Base-by-base conservation (phyloP, 768 basidiomycete genomes). In the Russula lepida region DNA sequence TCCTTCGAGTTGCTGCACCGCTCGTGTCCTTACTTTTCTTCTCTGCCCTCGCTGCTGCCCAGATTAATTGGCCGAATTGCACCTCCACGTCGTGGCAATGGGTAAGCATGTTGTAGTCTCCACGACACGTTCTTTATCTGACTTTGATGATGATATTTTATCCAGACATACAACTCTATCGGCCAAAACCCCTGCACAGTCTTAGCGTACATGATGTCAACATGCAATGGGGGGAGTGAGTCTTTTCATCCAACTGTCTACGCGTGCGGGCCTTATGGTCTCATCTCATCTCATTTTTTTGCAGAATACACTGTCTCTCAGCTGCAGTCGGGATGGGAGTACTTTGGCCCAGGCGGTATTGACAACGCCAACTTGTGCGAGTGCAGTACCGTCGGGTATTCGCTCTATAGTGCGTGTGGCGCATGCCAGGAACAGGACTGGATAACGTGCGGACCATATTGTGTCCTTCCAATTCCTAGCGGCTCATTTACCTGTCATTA, bases 311-410 rank as follows among this genome's bases (percentile, higher is more conserved):
- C 8, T 9, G 3, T n/a, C 3, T n/a, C 6, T 19, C 28, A 3
- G 7, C 27, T 27, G 27, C 6, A 7, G 25, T 17, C 2, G 17
- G 27, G 23, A 25, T 46, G 21, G 8, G 21, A 13, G 44, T 46
- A 46, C 21, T 46, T 4, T 23, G 44, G 44, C 13, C 44, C 44
- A 21, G 6, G 4, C 1, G 44, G 23, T 46, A 3, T 11, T 46
- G 44, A 46, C 13, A 13, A 17, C 8, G 4, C 17, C 25, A 15
- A 25, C 23, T 17, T 17, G 41, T 59, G 58, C 25, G 2, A 19
- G 19, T 59, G 58, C 23, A 59, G 32, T 32, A 44, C 58, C 17
- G 17, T 59, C 23, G n/a, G 17, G 11, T 54, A 54, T 43, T 54
- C 54, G 3, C 54, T 55, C 27, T 8, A n/a, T 6, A 32, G 44